These are phyloP conservation scores for Pecoramyces ruminantium DNA, from an alignment of 192 early-diverging fungal species.

Conservation along the genomic window DNA sequence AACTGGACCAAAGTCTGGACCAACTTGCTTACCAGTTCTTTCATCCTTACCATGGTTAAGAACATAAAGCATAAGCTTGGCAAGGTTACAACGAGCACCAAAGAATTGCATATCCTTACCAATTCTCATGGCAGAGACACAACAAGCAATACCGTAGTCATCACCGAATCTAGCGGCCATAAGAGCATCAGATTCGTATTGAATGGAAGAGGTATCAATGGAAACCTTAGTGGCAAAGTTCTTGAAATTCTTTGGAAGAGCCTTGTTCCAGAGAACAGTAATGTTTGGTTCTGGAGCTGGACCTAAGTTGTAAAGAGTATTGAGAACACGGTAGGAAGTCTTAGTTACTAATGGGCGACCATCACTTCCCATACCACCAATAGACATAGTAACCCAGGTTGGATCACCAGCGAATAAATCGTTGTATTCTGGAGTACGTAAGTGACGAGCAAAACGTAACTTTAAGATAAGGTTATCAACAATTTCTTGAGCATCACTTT, in stretches of 20 bases:
- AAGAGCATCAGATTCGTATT: constrained; percentile 6
- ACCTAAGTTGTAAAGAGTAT: constrained; percentile 7
- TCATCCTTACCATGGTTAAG: constrained; percentile 6
- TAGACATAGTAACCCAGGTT: constrained; percentile 6
- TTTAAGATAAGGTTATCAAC: constrained; percentile 9
- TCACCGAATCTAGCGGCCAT: constrained; percentile 3
- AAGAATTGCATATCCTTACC: constrained; percentile 11
- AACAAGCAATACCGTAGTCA: constrained; percentile 11
- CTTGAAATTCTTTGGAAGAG: constrained; percentile 4
- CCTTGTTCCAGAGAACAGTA: constrained; percentile 6
- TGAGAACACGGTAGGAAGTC: constrained; percentile 5
- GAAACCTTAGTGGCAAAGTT: constrained; percentile 2
- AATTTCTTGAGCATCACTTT: constrained; percentile 4
- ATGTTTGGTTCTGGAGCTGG: constrained; percentile 7
- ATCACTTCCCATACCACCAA: constrained; percentile 6
- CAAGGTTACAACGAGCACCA: constrained; percentile 10
- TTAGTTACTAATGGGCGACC: constrained; percentile 5
- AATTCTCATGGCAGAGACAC: constrained; percentile 8
- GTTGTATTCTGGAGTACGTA: constrained; percentile 7
- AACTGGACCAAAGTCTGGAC: constrained; percentile 4
- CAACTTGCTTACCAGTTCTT: constrained; percentile 8
- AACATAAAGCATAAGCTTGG: constrained; percentile 9
- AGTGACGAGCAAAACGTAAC: constrained; percentile 6
- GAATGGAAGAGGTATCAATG: constrained; percentile 8
- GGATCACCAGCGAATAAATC: constrained; percentile 8